Percentiles rank a stretch among this genome's conserved stretches.
phyloP scores from a whole-genome alignment of 768 basidiomycete species.

The Tubosaeta sp. region DNA sequence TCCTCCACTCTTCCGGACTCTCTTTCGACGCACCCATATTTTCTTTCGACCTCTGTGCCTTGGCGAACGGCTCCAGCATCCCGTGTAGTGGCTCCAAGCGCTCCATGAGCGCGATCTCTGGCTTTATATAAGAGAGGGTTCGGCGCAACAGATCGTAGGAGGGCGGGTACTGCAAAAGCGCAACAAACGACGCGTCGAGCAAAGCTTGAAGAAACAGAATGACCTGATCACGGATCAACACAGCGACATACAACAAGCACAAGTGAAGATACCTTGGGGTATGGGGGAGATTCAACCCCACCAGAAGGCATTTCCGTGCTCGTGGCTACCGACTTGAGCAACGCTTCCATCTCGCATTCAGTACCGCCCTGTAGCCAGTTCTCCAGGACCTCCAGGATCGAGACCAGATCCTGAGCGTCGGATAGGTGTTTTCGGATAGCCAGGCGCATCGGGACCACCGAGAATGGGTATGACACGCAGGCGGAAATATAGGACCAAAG shows the following conservation, averaged over 20 bases:
- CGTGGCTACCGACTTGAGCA: conserved; percentile 21
- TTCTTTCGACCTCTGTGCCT: conserved; percentile 50
- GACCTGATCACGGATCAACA: conserved; percentile 45
- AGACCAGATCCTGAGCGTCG: conserved; percentile 36
- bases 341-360: conserved; percentile 18
- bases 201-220: conserved; percentile 58
- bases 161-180: conserved; percentile 59
- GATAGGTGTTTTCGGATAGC: conserved; percentile 41
- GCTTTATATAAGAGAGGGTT: conserved; percentile 48
- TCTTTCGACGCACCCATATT: conserved; percentile 32
- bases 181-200: conserved; percentile 69
- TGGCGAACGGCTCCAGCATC: conserved; percentile 58
- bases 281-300: conserved; percentile 19
- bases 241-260: conserved; percentile 28
- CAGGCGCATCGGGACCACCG: conserved; percentile 36
- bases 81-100: conserved; percentile 55
- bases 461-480: conserved; percentile 39
- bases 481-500: conserved; percentile 35
- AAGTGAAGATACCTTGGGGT: conserved; percentile 34
- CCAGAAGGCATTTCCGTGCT: conserved; percentile 13
- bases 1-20: conserved; percentile 43
- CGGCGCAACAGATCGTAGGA: conserved; percentile 50
- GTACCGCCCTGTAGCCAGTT: conserved; percentile 36
- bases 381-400: conserved; percentile 36
- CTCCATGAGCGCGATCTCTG: conserved; percentile 50